A percentile compares a stretch with the other conserved stretches of the same genome.
Conservation (phyloP, 1,284 basidiomycete genomes). For the Boletellus deceptivus region DNA sequence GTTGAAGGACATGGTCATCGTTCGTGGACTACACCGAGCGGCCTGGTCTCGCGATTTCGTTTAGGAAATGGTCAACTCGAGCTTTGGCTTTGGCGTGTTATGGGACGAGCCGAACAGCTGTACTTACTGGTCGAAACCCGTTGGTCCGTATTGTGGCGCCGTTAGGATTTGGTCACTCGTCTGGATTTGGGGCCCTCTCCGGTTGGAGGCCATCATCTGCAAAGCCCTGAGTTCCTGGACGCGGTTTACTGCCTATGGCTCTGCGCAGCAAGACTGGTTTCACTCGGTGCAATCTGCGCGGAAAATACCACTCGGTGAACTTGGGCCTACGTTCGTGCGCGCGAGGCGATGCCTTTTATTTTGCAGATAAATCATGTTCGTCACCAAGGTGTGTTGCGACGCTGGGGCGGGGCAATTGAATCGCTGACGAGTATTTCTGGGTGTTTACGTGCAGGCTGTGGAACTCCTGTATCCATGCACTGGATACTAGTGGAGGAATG, state of each 20-base stretch:
- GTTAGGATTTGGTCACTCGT: conserved; percentile 32
- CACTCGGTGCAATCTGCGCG: conserved; percentile 7
- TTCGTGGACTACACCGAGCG: conserved; percentile 42
- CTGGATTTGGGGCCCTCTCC: conserved; percentile 28
- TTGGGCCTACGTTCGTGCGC: conserved; percentile 1
- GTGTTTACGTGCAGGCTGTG: conserved; percentile 8
- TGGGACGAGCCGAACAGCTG: conserved; percentile 38
- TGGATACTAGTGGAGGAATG: conserved; percentile 1
- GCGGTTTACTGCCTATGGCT: conserved; percentile 5
- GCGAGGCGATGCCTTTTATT: conserved; percentile 8
- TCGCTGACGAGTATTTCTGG: conserved; percentile 11
- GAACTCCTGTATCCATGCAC: conserved; percentile 10
- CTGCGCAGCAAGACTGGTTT: conserved; percentile 10
- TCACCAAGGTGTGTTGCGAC: conserved; percentile 20
- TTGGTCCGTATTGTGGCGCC: conserved; percentile 36
- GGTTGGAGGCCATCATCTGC: conserved; percentile 13
- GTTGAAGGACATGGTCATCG: conserved; percentile 47
- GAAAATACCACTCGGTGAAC: background rate
- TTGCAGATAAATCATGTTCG: conserved; percentile 3
- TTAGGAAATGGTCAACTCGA: conserved; percentile 40
- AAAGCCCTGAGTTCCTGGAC: conserved; percentile 23
- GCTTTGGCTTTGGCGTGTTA: conserved; percentile 39
- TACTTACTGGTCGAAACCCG: conserved; percentile 41
- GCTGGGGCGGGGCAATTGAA: conserved; percentile 1
- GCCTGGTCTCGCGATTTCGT: conserved; percentile 41